Evolutionary conservation across 345 rosid species (phyloP), one percentile per base, ranked within the genome.

Genomic region (Linum lewisii): DNA sequence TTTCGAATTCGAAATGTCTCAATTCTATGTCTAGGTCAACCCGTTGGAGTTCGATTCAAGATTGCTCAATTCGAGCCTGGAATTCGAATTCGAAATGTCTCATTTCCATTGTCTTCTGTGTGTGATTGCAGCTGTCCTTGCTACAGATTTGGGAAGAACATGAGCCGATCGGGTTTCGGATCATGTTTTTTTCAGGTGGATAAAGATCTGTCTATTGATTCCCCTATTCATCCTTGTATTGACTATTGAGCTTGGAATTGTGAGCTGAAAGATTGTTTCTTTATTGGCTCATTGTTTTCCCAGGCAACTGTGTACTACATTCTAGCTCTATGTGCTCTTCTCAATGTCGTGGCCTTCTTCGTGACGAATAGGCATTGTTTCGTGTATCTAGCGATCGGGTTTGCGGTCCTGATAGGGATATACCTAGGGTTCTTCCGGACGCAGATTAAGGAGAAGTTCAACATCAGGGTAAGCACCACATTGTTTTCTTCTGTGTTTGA

Each of bases 111-210:
- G 7, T 29, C 34, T n/a, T n/a, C n/a, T n/a, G n/a, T 51, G 32
- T 73, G 53, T 11, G 15, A 7, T 66, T 79, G 79, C 84, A 90
- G 97, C 52, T 87, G 97, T 72, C 94, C 97, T 11, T 86, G 98
- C 76, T 86, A 81, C 47, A 83, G 90, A 82, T 92, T 88, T 38
- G 98, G 93, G 65, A 84, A 80, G 69, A 92, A 88, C 81, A 86
- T 88, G 98, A 74, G 75, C 53, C 81, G 98, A 50, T 72, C 82
- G 44, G 95, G 98, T 58, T 84, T 86, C 36, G 93, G 96, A 67
- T 74, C 78, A 68, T 88, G 93, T 63, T 83, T 87, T 73, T 63
- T 87, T 73, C 97, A 85, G 93, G 93, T 87, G 5, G 34, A 29
- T 4, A 29, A 29, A 29, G 0, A 29, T 29, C 34, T 29, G 34